Base-by-base conservation (phyloP, 1,284 basidiomycete species). In the Irpex rosettiformis region DNA sequence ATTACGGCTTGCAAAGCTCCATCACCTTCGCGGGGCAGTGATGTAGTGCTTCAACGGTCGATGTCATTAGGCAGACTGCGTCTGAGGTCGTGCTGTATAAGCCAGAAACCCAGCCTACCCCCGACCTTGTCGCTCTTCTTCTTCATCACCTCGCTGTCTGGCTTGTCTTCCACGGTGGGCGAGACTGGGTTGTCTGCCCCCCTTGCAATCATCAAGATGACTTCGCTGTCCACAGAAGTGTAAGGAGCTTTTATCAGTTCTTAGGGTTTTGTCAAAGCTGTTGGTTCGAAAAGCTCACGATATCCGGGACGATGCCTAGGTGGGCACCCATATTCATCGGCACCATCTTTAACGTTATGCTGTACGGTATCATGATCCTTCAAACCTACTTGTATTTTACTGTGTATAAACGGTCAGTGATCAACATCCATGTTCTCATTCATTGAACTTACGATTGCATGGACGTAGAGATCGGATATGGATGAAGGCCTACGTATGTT, bases 351-450 rank as follows among this genome's bases (percentile, higher is more conserved):
- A 73, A 77, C 64, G 65, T 73, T 63, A 64, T 77, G 48, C 65
- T 77, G 54, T 77, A 76, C 61, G 75, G 75, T 48, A 72, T 71
- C 40, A 68, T 73, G 63, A 70, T 74, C 57, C 71, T 75, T 7
- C 76, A 77, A 59, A 73, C 73, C 16, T 74, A 73, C 64, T 62
- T 75, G 58, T 77, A 76, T 60, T 73, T 74, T 60, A 70, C 70
- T 5, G 68, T 68, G n/a, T 77, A 73, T 59, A 75, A 73, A 61
- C 68, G 67, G 76, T 75, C 52, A 33, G 69, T 60, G 5, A 40
- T 4, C 2, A 27, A 49, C 47, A 28, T 16, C 24, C 42, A 21
- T 11, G 29, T 4, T 6, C 10, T 27, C 21, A 11, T 13, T 40
- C 29, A 2, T 45, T 10, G 5, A 33, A 33, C 55, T 59, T 33